Base-by-base conservation (phyloP, 805 yeast species). In the Starmerella floricola region DNA sequence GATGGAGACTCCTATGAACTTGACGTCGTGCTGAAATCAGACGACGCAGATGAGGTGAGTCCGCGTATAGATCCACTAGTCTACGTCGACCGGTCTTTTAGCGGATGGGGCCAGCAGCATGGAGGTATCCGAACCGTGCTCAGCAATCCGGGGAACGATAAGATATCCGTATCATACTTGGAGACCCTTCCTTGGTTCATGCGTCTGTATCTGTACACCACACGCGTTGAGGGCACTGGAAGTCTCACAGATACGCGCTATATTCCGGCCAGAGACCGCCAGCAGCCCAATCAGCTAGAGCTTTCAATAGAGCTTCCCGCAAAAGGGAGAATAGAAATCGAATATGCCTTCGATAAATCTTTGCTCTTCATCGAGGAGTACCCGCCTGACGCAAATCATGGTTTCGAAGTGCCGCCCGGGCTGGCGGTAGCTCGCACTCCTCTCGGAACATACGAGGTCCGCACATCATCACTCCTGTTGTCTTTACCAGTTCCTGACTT, bases 331-430 rank as follows among this genome's bases (percentile, higher is more conserved):
- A 20, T 42, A 11, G 51, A 41, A 27, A 34, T 46, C 23, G 74
- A 79, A 2, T 82, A 82, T 57, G 73, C 78, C 42, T 87, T 88
- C 57, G 97, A 91, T 58, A 91, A 87, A 59, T 77, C 94, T 0
- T 67, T 91, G 57, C 67, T 91, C 24, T 71, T 79, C 44, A 77
- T 82, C 47, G 81, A 86, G 3, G 97, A 91, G 59, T 91, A 91
- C 56, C 98, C 98, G n/a, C 98, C 98, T 1, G 98, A 91, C 66
- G 97, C 98, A 2, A 91, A 91, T 59, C 96, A 91, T 54, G 98
- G 98, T 1, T 91, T 91, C 62, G 88, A 87, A 45, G 76, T 91
- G 34, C 91, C 91, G 19, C 94, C 97, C 0, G 94, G 94, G 4
- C 40, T 58, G n/a, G 48, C 52, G 8, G 42, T 44, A 12, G 40